A percentile compares a stretch with the other conserved stretches of the same genome.
phyloP scores from a whole-genome alignment of 108 stramenopile genomes.

The Stephanodiscus minutulus region DNA sequence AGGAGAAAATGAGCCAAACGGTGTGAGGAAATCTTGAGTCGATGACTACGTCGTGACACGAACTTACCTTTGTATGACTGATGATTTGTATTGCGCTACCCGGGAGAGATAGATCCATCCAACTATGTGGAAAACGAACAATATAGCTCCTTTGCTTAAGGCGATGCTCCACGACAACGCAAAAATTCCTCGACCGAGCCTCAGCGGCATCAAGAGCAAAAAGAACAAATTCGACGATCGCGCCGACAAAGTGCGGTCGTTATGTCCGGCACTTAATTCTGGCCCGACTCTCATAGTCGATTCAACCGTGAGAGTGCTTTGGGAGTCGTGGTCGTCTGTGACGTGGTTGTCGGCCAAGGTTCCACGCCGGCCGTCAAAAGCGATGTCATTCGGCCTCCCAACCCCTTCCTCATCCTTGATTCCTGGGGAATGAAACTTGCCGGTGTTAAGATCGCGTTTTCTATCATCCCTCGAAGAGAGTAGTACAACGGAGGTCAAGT shows the following conservation, averaged over 20 bases:
- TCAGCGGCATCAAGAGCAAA: conserved; percentile 22
- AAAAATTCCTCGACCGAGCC: conserved; percentile 1
- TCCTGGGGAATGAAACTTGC: not conserved
- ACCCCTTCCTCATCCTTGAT: not conserved
- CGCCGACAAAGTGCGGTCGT: not conserved
- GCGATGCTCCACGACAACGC: not conserved
- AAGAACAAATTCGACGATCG: not conserved
- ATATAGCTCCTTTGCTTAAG: conserved; percentile 17
- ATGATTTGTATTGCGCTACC: conserved; percentile 38
- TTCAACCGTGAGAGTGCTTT: conserved; percentile 10
- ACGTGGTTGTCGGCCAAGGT: not conserved
- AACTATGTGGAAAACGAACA: conserved; percentile 29
- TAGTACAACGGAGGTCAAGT: conserved; percentile 30
- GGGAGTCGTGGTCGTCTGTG: conserved; percentile 9
- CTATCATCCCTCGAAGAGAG: conserved; percentile 8
- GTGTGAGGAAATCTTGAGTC: not conserved
- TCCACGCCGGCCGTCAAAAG: not conserved
- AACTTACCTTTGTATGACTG: conserved; percentile 30
- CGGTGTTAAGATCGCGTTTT: not conserved
- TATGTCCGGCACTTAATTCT: not conserved
- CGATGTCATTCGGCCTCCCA: not conserved
- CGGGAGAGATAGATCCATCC: conserved; percentile 38
- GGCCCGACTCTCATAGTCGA: conserved; percentile 16
- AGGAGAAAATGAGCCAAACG: not conserved
- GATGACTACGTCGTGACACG: not conserved